These are phyloP conservation scores for Candida germanica DNA, from an alignment of 805 yeast species.

Conservation along the genomic window DNA sequence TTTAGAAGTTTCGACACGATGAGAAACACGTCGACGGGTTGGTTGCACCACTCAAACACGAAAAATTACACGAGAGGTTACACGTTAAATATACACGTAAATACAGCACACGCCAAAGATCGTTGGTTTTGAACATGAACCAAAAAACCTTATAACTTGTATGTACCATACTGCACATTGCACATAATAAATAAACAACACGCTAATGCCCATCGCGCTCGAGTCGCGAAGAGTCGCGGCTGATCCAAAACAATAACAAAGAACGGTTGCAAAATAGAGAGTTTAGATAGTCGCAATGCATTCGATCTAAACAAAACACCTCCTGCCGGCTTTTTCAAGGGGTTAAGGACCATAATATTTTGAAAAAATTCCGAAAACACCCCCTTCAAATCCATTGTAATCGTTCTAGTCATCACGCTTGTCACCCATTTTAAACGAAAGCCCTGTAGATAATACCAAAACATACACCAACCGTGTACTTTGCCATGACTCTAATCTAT, in stretches of 20 bases:
- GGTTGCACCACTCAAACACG: too few relatives aligned
- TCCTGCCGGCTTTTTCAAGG: neutral
- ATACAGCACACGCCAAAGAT: neutral
- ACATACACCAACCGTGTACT: neutral
- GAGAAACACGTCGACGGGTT: too few relatives aligned
- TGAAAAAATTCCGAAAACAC: neutral
- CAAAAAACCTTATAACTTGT: too few relatives aligned
- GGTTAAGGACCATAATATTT: neutral
- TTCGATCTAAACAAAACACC: neutral
- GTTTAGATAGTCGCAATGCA: too few relatives aligned
- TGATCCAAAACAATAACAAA: neutral
- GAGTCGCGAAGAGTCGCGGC: neutral
- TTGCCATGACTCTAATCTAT: neutral
- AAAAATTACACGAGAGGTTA: neutral
- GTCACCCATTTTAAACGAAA: too few relatives aligned
- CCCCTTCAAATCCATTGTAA: slow-evolving; percentile 1
- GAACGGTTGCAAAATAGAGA: neutral
- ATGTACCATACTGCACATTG: too few relatives aligned
- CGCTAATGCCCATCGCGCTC: too few relatives aligned
- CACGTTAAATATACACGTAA: too few relatives aligned
- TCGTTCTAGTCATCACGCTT: neutral
- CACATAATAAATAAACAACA: too few relatives aligned
- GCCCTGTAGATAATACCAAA: too few relatives aligned
- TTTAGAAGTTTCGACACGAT: too few relatives aligned
- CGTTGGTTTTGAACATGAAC: too few relatives aligned